A percentile compares a stretch with the other conserved stretches of the same genome.
Evolutionary conservation across 352 stramenopile genomes (phyloP).

Genomic region (Pythium phragmitis): DNA sequence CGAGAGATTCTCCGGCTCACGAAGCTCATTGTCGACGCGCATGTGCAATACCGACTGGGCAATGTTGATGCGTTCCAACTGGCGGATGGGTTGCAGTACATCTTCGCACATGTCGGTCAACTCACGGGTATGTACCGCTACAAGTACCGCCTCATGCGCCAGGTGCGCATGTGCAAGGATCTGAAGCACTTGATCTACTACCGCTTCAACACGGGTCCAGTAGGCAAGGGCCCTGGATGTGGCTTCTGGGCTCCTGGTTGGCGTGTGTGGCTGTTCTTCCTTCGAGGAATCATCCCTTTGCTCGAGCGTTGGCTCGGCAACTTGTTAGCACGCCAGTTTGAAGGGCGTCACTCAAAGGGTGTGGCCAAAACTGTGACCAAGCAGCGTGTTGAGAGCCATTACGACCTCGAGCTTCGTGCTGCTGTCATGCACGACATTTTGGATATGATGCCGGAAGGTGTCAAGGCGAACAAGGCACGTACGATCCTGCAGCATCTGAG

Average conservation of each 20-base stretch:
- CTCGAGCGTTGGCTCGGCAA: constrained; percentile 99
- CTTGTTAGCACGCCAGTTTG: constrained; percentile 98
- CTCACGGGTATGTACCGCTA: constrained; percentile 99
- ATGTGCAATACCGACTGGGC: constrained; percentile 99
- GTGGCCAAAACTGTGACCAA: constrained; percentile 99
- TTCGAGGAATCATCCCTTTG: constrained; percentile 98
- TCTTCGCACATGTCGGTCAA: constrained; percentile 99
- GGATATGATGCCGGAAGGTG: constrained; percentile 99
- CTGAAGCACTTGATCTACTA: constrained; percentile 99
- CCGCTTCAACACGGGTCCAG: constrained; percentile 99
- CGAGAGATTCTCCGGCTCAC: constrained; percentile 99
- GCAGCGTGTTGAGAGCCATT: constrained; percentile 99
- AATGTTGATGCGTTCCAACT: constrained; percentile 99
- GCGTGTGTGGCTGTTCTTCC: constrained; percentile 99
- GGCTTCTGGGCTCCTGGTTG: constrained; percentile 99
- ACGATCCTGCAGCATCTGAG: constrained; percentile 98
- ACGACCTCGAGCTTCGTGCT: constrained; percentile 98
- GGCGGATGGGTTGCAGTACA: constrained; percentile 99
- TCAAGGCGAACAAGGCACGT: constrained; percentile 99
- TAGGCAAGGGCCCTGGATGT: constrained; percentile 98
- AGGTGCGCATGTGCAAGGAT: constrained; percentile 99
- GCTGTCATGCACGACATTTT: constrained; percentile 99
- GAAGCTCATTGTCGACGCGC: constrained; percentile 99
- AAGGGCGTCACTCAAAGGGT: constrained; percentile 98
- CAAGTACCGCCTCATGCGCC: constrained; percentile 98